A percentile compares a stretch with the other conserved stretches of the same genome.
Conservation (phyloP, 495 filamentous ascomycete genomes). For the Penicillium atrosanguineum region DNA sequence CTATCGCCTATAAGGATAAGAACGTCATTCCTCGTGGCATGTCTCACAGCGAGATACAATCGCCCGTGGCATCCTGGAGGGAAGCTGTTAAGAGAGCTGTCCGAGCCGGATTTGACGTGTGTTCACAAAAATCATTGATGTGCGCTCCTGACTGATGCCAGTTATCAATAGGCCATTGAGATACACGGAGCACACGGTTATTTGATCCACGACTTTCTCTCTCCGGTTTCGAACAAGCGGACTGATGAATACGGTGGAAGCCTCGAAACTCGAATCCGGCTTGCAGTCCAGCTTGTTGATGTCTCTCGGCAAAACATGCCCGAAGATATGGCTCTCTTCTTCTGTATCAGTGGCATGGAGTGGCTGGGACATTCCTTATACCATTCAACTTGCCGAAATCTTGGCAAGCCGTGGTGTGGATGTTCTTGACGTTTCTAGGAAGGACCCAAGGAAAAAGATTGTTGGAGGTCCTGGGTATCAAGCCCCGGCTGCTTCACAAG, state of each 20-base stretch:
- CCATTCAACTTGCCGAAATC: constrained; percentile 47
- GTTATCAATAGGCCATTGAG: constrained; percentile 29
- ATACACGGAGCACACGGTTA: constrained; percentile 61
- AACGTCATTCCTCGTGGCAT: constrained; percentile 15
- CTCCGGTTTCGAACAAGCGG: constrained; percentile 55
- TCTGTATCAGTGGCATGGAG: constrained; percentile 56
- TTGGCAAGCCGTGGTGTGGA: constrained; percentile 57
- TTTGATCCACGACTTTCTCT: constrained; percentile 58
- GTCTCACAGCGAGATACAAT: constrained; percentile 53
- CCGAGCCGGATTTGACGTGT: constrained; percentile 50
- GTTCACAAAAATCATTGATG: too few relatives aligned
- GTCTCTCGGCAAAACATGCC: constrained; percentile 45
- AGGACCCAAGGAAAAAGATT: constrained; percentile 54
- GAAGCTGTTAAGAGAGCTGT: constrained; percentile 52
- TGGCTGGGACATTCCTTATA: constrained; percentile 55
- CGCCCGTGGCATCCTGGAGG: constrained; percentile 43
- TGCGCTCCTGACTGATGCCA: too few relatives aligned
- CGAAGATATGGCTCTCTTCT: constrained; percentile 59
- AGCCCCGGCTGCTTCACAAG: constrained; percentile 52
- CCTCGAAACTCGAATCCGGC: constrained; percentile 57
- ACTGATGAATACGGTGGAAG: constrained; percentile 61
- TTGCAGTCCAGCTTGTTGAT: constrained; percentile 54
- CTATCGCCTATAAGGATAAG: constrained; percentile 27
- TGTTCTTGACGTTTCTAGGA: constrained; percentile 60
- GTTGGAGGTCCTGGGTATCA: constrained; percentile 58